Evolutionary conservation across 2,329 filamentous ascomycete species (phyloP), one percentile per base, ranked within the genome.

Genomic region (Phyllosticta citriasiana): DNA sequence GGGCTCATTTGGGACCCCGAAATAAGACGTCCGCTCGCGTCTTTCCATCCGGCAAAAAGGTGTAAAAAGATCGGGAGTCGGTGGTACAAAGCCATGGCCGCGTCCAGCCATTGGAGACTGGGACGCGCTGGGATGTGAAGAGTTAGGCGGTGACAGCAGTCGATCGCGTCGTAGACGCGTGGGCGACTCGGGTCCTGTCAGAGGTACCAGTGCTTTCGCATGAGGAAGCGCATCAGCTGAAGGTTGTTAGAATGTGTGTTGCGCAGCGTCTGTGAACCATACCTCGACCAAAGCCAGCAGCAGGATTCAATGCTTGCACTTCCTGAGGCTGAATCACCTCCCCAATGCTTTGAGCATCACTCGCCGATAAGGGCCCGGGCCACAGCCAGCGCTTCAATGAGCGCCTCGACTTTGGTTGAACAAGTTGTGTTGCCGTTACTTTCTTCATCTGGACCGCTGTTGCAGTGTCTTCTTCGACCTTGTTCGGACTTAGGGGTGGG

Each of bases 301-400:
- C 19, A 5, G 52, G 16, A 10, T 27, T 55, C n/a, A 47, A 19
- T 22, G 50, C 24, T 10, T 4, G 22, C 50, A 57, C 26, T 10
- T 57, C 47, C 10, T 16, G 12, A 16, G 55, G 8, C 7, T 47
- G 51, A 27, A 57, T 61, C 12, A 61, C 59, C 19, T 57, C 27
- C 10, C 25, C 27, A 22, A 61, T 57, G 22, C 55, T 61, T 24
- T 53, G 55, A 16, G 55, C 30, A 50, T 61, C 59, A 24, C 59
- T 53, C 22, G 59, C 16, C 5, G 27, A 27, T 22, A 47, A 4
- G 2, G 59, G 59, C 14, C 50, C 55, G 8, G 40, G 54, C 59
- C 54, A 57, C 16, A 57, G 22, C 59, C 59, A 57, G 14, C 54
- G 54, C 24, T 61, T 61, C 16, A 53, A 19, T 9, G 50, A 61